Conservation (phyloP, 768 basidiomycete genomes). For the Mycena amicta region DNA sequence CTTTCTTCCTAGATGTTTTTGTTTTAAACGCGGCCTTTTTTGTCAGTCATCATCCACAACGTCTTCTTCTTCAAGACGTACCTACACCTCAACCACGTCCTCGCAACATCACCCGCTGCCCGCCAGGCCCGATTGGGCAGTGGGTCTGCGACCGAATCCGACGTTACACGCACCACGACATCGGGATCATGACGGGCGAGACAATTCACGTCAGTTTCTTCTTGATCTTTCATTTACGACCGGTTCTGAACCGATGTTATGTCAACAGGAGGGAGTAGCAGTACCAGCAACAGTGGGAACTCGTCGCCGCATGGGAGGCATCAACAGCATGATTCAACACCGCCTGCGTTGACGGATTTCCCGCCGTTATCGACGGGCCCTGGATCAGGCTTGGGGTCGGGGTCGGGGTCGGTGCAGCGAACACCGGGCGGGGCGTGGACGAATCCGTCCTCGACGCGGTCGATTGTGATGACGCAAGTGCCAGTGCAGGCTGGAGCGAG, state of each 20-base stretch:
- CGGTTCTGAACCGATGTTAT: slow-evolving; percentile 34
- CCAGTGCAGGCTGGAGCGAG: slow-evolving; percentile 32
- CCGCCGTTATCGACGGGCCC: slow-evolving; percentile 60
- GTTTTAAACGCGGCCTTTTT: background rate
- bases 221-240: slow-evolving; percentile 20
- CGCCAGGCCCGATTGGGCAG: slow-evolving; percentile 86
- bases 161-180: slow-evolving; percentile 61
- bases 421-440: slow-evolving; percentile 72
- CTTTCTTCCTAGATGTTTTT: background rate
- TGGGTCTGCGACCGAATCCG: slow-evolving; percentile 77
- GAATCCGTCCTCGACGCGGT: slow-evolving; percentile 52
- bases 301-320: slow-evolving; percentile 21
- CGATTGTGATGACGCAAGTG: slow-evolving; percentile 48
- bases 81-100: slow-evolving; percentile 73
- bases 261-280: slow-evolving; percentile 29
- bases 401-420: slow-evolving; percentile 55
- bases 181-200: slow-evolving; percentile 47
- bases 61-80: slow-evolving; percentile 79
- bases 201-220: slow-evolving; percentile 31
- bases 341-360: slow-evolving; percentile 59
- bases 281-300: slow-evolving; percentile 5
- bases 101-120: slow-evolving; percentile 79
- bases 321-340: slow-evolving; percentile 21
- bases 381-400: slow-evolving; percentile 19
- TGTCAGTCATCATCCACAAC: slow-evolving; percentile 74